A percentile compares a stretch with the other conserved stretches of the same genome.
Evolutionary conservation across 2,329 filamentous ascomycete genomes (phyloP).

Genomic region (Phialophora tarda): DNA sequence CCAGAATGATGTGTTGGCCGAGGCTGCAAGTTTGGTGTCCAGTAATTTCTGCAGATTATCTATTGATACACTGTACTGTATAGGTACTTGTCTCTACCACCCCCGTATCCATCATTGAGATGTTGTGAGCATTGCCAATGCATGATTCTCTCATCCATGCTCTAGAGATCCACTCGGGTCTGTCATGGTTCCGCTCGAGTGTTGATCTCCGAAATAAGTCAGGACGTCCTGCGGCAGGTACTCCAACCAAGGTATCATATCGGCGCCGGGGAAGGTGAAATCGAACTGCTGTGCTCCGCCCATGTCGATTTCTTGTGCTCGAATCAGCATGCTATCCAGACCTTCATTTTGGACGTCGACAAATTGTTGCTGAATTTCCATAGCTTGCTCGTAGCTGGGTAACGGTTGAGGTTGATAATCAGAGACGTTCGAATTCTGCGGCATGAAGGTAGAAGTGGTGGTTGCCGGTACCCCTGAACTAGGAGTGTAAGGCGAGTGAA

Average conservation of each 20-base stretch:
- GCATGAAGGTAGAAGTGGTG: slow-evolving; percentile 3
- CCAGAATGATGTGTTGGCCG: too few relatives aligned
- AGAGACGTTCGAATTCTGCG: slow-evolving; percentile 3
- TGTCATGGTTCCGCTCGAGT: slow-evolving; percentile 20
- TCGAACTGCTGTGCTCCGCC: slow-evolving; percentile 26
- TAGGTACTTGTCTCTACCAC: too few relatives aligned
- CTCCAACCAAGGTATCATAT: slow-evolving; percentile 77
- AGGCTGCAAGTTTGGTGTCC: too few relatives aligned
- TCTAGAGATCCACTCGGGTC: neutral
- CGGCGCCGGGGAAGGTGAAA: slow-evolving; percentile 58
- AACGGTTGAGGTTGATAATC: slow-evolving; percentile 11
- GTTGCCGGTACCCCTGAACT: neutral
- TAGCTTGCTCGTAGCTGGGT: neutral
- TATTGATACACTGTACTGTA: too few relatives aligned
- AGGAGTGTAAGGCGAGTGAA: slow-evolving; percentile 53
- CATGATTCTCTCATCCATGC: neutral
- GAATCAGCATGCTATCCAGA: slow-evolving; percentile 67
- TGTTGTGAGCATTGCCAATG: neutral
- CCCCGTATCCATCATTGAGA: neutral
- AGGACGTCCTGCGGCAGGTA: slow-evolving; percentile 72
- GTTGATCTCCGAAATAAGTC: slow-evolving; percentile 55
- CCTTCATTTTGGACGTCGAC: slow-evolving; percentile 16
- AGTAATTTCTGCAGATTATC: too few relatives aligned
- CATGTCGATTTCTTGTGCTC: slow-evolving; percentile 79
- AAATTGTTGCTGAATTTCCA: slow-evolving; percentile 17